Percentiles rank a stretch among this genome's conserved stretches.
phyloP scores from a whole-genome alignment of 2,329 filamentous ascomycete species.

The Stemphylium vesicarium region DNA sequence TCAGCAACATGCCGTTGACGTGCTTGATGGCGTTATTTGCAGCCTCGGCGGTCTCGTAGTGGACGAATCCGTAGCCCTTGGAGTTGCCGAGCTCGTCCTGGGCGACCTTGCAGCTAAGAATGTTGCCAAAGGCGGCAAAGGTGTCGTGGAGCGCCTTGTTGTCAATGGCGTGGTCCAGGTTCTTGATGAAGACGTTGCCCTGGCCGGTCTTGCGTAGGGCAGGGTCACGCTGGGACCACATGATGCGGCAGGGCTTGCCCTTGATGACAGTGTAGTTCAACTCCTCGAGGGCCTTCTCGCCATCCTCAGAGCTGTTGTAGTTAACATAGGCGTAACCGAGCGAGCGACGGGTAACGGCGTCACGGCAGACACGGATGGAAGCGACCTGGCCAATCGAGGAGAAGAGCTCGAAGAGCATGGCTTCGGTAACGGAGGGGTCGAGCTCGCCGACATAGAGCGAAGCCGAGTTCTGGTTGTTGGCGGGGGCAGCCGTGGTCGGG shows the following conservation, averaged over 20 bases:
- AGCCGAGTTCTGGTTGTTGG: conserved; percentile 84
- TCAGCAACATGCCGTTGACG: conserved; percentile 98
- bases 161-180: conserved; percentile 96
- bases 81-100: conserved; percentile 97
- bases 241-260: conserved; percentile 98
- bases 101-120: conserved; percentile 98
- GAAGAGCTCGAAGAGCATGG: conserved; percentile 99
- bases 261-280: conserved; percentile 99
- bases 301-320: conserved; percentile 97
- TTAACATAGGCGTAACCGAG: conserved; percentile 99
- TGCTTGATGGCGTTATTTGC: conserved; percentile 98
- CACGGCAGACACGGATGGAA: conserved; percentile 99
- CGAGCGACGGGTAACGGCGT: conserved; percentile 96
- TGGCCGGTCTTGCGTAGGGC: conserved; percentile 98
- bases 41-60: conserved; percentile 99
- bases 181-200: conserved; percentile 99
- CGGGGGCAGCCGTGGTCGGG: conserved; percentile 72
- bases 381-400: conserved; percentile 98
- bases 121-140: conserved; percentile 97
- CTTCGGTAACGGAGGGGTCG: conserved; percentile 96
- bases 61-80: conserved; percentile 98
- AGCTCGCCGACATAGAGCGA: conserved; percentile 99
- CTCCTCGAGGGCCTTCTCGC: conserved; percentile 98
- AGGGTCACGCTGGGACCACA: conserved; percentile 99
- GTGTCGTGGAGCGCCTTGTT: conserved; percentile 99